Evolutionary conservation across 2,329 filamentous ascomycete species (phyloP).

Genomic region (Daldinia sp.): DNA sequence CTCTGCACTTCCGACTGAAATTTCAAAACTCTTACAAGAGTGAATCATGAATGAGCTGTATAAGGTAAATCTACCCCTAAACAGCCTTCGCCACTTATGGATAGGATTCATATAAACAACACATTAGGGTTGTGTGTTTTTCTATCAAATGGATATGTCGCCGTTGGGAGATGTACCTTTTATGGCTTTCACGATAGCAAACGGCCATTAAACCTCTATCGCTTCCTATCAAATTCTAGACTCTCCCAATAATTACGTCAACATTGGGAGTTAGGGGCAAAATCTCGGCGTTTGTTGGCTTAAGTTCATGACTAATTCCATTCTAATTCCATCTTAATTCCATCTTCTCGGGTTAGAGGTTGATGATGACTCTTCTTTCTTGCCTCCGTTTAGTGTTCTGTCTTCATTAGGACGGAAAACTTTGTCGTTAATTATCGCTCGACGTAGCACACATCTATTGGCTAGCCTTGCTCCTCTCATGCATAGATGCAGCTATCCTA

Average conservation of each 20-base stretch:
- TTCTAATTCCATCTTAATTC: neutral
- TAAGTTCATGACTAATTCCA: neutral
- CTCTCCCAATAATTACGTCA: neutral
- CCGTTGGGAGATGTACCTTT: neutral
- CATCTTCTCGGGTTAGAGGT: neutral
- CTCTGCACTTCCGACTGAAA: neutral
- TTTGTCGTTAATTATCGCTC: slow-evolving; percentile 1
- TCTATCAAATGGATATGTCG: neutral
- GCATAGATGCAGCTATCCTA: slow-evolving; percentile 10
- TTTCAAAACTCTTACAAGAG: neutral
- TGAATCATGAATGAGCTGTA: neutral
- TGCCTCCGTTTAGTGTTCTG: neutral
- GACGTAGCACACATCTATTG: neutral
- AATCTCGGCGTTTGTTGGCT: neutral
- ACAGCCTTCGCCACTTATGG: neutral
- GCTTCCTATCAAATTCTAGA: neutral
- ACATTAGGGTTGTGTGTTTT: neutral
- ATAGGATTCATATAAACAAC: neutral
- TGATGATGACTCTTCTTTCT: neutral
- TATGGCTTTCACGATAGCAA: neutral
- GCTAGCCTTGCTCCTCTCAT: neutral
- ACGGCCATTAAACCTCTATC: neutral
- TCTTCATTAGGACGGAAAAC: neutral
- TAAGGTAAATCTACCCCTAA: neutral
- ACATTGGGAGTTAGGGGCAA: neutral